A percentile compares a stretch with the other conserved stretches of the same genome.
Evolutionary conservation across 148 eudicot species (phyloP).

Genomic region (Rhododendron williamsianum): DNA sequence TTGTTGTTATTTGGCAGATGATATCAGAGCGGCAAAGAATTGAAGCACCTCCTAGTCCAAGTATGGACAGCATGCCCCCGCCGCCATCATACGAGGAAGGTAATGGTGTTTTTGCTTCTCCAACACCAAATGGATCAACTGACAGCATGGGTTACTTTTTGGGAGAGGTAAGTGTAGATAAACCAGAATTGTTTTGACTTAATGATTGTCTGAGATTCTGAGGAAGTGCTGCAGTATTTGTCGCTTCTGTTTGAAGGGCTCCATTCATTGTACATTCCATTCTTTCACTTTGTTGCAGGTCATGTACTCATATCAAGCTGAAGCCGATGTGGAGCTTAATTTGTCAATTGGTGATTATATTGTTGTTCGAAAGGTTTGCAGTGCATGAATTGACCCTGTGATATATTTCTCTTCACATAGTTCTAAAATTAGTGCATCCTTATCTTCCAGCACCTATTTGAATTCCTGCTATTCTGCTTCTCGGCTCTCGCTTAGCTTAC

Average conservation of each 20-base stretch:
- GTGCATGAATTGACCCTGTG: not conserved
- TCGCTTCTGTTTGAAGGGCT: not conserved
- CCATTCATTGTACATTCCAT: constrained; percentile 1
- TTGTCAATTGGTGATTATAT: constrained; percentile 77
- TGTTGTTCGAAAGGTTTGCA: constrained; percentile 76
- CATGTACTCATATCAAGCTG: constrained; percentile 71
- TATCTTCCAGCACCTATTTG: not conserved
- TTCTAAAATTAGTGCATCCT: not conserved
- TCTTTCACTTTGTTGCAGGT: constrained; percentile 41
- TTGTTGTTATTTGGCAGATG: constrained; percentile 51
- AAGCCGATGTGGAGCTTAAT: constrained; percentile 71
- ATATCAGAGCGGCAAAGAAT: constrained; percentile 79
- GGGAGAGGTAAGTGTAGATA: constrained; percentile 59
- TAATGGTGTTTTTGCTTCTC: constrained; percentile 51
- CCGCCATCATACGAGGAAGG: constrained; percentile 91
- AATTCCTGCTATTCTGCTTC: not conserved
- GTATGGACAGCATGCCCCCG: constrained; percentile 50
- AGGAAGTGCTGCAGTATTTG: constrained; percentile 1
- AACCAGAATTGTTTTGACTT: not conserved
- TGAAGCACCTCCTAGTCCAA: constrained; percentile 85
- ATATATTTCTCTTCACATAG: not conserved
- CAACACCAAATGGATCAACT: constrained; percentile 65
- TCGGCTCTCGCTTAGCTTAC: not conserved
- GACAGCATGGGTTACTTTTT: constrained; percentile 83
- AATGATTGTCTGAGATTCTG: not conserved